These are phyloP conservation scores for Litchi chinensis DNA, from an alignment of 345 rosid genomes.

Conservation along the genomic window DNA sequence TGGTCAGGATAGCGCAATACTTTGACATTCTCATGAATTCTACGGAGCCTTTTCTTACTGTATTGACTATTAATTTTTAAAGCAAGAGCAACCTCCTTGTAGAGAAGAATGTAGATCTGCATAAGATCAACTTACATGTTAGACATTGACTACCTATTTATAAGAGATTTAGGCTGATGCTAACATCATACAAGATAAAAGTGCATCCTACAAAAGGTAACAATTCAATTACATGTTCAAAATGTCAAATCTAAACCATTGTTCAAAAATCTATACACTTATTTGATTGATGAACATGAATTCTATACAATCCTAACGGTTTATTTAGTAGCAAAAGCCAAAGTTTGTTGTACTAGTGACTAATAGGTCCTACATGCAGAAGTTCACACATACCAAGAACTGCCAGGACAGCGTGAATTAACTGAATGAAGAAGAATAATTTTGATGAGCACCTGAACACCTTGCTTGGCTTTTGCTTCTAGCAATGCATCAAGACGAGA, in stretches of 20 bases:
- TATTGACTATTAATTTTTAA: constrained; percentile 83
- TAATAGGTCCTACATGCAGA: neutral
- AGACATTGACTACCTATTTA: neutral
- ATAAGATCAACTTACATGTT: neutral
- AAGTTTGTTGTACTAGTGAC: neutral
- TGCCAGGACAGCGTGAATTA: neutral
- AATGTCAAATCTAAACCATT: too few relatives aligned
- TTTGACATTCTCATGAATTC: constrained; percentile 79
- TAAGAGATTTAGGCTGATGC: too few relatives aligned
- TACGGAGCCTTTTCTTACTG: constrained; percentile 75
- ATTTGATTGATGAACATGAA: neutral
- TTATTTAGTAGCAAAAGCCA: neutral
- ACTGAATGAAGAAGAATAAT: constrained; percentile 3
- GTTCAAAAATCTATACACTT: too few relatives aligned
- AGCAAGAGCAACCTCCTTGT: constrained; percentile 91
- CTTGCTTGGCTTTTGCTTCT: constrained; percentile 85
- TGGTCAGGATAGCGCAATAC: constrained; percentile 94
- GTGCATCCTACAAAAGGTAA: too few relatives aligned
- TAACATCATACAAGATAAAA: too few relatives aligned
- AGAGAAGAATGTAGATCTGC: constrained; percentile 90
- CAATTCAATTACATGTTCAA: too few relatives aligned
- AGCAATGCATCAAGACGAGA: constrained; percentile 77
- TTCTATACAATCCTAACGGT: neutral
- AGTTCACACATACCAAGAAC: neutral
- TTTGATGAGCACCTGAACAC: constrained; percentile 64